Base-by-base conservation (phyloP, 2,329 filamentous ascomycete species). In the Ascochyta koolunga region DNA sequence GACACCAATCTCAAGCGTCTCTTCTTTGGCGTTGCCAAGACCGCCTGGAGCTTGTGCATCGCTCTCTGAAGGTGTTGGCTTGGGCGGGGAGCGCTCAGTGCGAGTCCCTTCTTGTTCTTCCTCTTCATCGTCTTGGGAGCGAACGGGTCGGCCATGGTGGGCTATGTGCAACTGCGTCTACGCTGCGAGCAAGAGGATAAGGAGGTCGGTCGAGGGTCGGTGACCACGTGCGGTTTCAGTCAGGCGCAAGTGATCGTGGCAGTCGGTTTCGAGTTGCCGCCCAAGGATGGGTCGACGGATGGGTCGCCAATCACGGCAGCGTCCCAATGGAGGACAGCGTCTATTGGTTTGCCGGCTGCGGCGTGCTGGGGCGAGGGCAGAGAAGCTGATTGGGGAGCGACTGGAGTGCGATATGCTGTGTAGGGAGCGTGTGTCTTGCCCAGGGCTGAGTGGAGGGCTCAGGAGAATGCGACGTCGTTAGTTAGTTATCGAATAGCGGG, bases 51-150 rank as follows among this genome's bases (percentile, higher is more conserved):
- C 77, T 68, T 87, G 86, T 40, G 82, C 73, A 70, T 89, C 90
- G 56, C 86, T 88, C 67, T 91, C 89, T 39, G 90, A 88, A 25
- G 90, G 87, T 48, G 85, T 80, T 58, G 81, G 70, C 61, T 91
- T 91, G 36, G 91, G 88, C 40, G 89, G 83, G 89, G 87, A 43
- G 90, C 87, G 69, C 86, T 93, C 72, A 99, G 82, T 64, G 92
- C 93, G 44, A 99, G 88, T 32, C 93, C 93, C 80, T 98, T 98
- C 77, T 96, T 89, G 76, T 99, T 99, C 86, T 98, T 97, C 83
- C 93, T 89, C 87, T 97, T 98, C 88, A 99, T 89, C 58, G 95
- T 96, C 73, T 84, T 81, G 52, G 83, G 80, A 74, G 86, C 83
- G 77, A 88, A 86, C 49, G 79, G 77, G 71, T 87, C 84, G 61